Evolutionary conservation across 2,329 filamentous ascomycete species (phyloP).

Genomic region (Emmonsia crescens): DNA sequence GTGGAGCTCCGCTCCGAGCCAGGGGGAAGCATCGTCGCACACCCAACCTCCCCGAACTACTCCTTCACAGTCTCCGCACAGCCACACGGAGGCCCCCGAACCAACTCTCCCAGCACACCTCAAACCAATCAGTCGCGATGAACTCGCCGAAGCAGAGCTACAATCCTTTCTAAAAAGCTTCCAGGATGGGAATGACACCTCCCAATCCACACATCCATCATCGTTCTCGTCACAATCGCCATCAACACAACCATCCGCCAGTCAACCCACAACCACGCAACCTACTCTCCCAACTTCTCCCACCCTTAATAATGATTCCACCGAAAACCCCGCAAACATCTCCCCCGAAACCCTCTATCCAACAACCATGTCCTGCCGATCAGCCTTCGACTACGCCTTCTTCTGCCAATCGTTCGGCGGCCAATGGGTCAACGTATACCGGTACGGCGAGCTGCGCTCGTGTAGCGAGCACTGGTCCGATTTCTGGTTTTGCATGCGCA

Average conservation of each 20-base stretch:
- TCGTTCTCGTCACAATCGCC: conserved; percentile 10
- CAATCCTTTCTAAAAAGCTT: conserved; percentile 34
- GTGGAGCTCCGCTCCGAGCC: conserved; percentile 24
- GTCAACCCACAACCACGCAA: not conserved
- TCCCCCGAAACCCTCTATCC: conserved; percentile 63
- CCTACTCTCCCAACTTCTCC: conserved; percentile 7
- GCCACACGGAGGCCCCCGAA: conserved; percentile 11
- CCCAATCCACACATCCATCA: conserved; percentile 33
- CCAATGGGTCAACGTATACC: conserved; percentile 86
- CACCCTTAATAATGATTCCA: conserved; percentile 10
- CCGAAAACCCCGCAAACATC: conserved; percentile 23
- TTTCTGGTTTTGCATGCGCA: conserved; percentile 97
- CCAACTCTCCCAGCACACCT: conserved; percentile 15
- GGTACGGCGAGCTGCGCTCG: conserved; percentile 62
- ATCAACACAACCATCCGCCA: conserved; percentile 4
- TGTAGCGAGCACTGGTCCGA: conserved; percentile 84
- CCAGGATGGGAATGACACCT: conserved; percentile 10
- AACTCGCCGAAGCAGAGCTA: conserved; percentile 45
- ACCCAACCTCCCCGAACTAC: conserved; percentile 8
- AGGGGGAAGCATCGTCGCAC: conserved; percentile 3
- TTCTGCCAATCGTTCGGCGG: conserved; percentile 87
- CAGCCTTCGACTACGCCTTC: conserved; percentile 86
- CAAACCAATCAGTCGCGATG: conserved; percentile 30
- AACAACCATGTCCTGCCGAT: conserved; percentile 74
- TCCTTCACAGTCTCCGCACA: conserved; percentile 6